Evolutionary conservation across 1,284 basidiomycete genomes (phyloP).

Genomic region (Crepidotus sp.): DNA sequence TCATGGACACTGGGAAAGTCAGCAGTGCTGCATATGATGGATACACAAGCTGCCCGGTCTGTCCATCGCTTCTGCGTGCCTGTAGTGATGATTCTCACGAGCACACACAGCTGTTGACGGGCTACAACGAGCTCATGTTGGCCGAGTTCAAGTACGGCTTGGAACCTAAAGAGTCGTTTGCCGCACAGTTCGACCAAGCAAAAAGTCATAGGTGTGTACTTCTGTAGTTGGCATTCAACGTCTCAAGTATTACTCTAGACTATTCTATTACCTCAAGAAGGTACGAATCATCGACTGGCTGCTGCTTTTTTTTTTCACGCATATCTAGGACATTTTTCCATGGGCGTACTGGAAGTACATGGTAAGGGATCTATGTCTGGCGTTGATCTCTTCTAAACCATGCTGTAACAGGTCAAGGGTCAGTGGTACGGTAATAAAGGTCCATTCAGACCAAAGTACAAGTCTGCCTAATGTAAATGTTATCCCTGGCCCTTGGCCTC

Average conservation of each 20-base stretch:
- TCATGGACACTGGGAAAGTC: constrained; percentile 66
- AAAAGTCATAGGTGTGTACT: constrained; percentile 47
- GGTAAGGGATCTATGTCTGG: constrained; percentile 31
- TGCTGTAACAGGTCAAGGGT: constrained; percentile 43
- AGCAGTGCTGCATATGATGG: constrained; percentile 68
- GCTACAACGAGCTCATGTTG: constrained; percentile 81
- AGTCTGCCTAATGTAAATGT: constrained; percentile 6
- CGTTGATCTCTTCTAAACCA: constrained; percentile 6
- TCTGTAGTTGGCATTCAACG: background rate
- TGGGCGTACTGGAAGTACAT: constrained; percentile 81
- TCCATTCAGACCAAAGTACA: constrained; percentile 38
- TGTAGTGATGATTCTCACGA: constrained; percentile 17
- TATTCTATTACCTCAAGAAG: constrained; percentile 92
- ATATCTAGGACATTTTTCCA: constrained; percentile 71
- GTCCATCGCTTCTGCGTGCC: constrained; percentile 21
- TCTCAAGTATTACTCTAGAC: constrained; percentile 27
- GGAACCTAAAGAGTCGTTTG: constrained; percentile 82
- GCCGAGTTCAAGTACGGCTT: constrained; percentile 88
- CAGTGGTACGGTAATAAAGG: constrained; percentile 61
- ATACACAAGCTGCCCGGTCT: constrained; percentile 76
- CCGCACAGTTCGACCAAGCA: constrained; percentile 59
- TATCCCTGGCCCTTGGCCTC: background rate
- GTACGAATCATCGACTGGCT: constrained; percentile 26
- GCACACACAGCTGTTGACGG: constrained; percentile 58
- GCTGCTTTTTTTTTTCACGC: background rate